A percentile compares a stretch with the other conserved stretches of the same genome.
phyloP scores from a whole-genome alignment of 305 asterid genomes.

The Solanum hybrid region DNA sequence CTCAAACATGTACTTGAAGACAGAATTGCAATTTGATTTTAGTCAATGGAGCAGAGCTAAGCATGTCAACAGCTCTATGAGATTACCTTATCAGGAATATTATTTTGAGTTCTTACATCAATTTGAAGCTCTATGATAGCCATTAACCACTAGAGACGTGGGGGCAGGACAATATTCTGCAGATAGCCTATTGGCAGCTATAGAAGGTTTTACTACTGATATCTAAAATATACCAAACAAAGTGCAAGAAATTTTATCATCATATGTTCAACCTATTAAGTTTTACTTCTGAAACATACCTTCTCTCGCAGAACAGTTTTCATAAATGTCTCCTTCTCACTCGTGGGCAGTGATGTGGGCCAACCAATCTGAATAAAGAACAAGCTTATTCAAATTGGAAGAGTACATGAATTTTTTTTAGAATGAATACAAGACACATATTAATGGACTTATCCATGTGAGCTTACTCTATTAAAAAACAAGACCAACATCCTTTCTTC shows the following conservation, averaged over 20 bases:
- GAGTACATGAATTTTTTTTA: background rate
- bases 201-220: background rate
- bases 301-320: constrained; percentile 73
- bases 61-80: background rate
- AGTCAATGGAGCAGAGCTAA: background rate
- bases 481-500: constrained; percentile 85
- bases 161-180: background rate
- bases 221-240: background rate
- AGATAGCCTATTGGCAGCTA: background rate
- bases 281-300: constrained; percentile 25
- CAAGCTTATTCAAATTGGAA: background rate
- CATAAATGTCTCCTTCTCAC: constrained; percentile 65
- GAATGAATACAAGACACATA: background rate
- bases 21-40: background rate
- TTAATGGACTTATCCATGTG: background rate
- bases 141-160: background rate
- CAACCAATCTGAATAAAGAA: constrained; percentile 69
- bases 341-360: constrained; percentile 93
- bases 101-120: background rate
- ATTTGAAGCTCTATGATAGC: background rate
- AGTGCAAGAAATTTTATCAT: background rate
- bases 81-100: background rate
- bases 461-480: constrained; percentile 75
- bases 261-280: background rate
- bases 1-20: background rate